Base-by-base conservation (phyloP, 2,329 filamentous ascomycete genomes). In the Colletotrichum sublineola region DNA sequence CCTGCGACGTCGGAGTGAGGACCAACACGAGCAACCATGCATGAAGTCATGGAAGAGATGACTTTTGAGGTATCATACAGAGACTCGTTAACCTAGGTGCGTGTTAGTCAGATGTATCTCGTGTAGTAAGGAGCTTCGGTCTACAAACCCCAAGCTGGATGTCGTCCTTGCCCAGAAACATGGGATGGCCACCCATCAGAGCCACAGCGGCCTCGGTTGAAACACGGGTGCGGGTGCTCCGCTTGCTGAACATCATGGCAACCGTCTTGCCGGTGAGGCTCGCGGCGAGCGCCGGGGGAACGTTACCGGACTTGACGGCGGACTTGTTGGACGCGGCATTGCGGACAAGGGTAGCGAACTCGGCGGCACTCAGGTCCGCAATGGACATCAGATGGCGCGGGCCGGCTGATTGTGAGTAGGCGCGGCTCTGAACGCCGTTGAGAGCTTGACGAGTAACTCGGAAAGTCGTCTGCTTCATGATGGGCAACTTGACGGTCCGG, bases 171-270 rank as follows among this genome's bases (percentile, higher is more conserved):
- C 95, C 95, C 71, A 99, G 83, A 81, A 99, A 99, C 95, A 99
- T 98, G 31, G 96, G 92, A 78, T 97, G 93, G 0, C 96, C 96
- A 48, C 95, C 95, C 86, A 99, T 89, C 72, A 94, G 86, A n/a
- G 92, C 90, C 48, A 98, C 91, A 15, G 96, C 96, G 9, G 93
- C 93, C 85, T 99, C 96, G 1, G 95, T 98, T 1, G 95, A 97
- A 42, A 99, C 92, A 74, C 96, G 91, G 15, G 96, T 99, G 73
- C 96, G 90, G 15, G 96, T 99, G 78, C 93, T 97, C 76, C 95
- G 91, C 85, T 99, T 99, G 87, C 89, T 97, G 86, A 99, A 99
- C 87, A 97, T 94, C 91, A 99, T 93, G 76, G 96, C 96, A 42
- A 99, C 90, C 0, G 95, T 95, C 82, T 94, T 91, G 64, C 94